Base-by-base conservation (phyloP, 2,329 filamentous ascomycete species). In the Arthroderma sp. region DNA sequence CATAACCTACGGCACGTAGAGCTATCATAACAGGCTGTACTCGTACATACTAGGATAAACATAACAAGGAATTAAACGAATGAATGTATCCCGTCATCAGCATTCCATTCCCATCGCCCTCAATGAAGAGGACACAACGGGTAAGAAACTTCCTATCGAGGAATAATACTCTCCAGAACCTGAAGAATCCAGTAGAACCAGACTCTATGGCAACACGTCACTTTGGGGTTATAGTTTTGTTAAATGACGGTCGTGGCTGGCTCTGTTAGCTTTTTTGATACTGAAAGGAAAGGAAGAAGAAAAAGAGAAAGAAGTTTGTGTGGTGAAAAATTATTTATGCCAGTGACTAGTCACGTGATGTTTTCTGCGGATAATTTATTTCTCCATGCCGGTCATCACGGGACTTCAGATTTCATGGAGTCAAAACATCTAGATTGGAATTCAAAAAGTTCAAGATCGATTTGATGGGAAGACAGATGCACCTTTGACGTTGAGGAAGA, bases 21-120 rank as follows among this genome's bases (percentile, higher is more conserved):
- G 1, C 39, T 43, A 19, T 4, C 39, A 21, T 5, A n/a, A 38
- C 35, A 13, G 13, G n/a, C n/a, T n/a, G n/a, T n/a, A n/a, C 4
- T 13, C 4, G 35, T 11, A 38, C 6, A 43, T 9, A 9, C 17
- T 4, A 19, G 9, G 19, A 19, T 6, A 4, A 19, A 43, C 2
- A 17, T 28, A 17, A 31, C 13, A 47, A 51, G 31, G 8, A 51
- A 38, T 47, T 59, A 61, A 43, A 54, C 11, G 28, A 28, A 55
- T 59, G 59, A 61, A 70, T 71, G 73, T 78, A 73, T 82, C 83
- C 83, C 81, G 77, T 84, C 79, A 80, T 84, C 81, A 83, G 84
- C 83, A 85, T 84, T 81, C 77, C 73, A 73, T 75, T 74, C 80
- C 77, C 82, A 82, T 84, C 81, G 82, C 81, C 81, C 79, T 83